Evolutionary conservation across 495 filamentous ascomycete species (phyloP).

Genomic region (Trichoderma parareesei): DNA sequence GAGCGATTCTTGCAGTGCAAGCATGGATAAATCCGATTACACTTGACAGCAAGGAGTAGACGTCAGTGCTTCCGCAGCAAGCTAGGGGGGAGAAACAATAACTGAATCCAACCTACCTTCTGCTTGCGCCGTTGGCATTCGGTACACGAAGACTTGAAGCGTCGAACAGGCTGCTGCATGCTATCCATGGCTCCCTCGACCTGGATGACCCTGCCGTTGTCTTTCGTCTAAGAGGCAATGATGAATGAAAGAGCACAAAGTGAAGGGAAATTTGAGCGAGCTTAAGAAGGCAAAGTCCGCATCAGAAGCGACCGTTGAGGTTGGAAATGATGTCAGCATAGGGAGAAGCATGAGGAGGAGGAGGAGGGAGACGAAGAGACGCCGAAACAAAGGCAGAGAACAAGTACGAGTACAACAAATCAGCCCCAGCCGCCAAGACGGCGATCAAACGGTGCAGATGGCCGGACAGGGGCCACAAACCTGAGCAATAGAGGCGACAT

Average conservation of each 20-base stretch:
- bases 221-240: neutral
- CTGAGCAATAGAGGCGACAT: too few relatives aligned
- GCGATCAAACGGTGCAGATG: conserved; percentile 1
- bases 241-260: neutral
- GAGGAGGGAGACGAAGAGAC: neutral
- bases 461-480: neutral
- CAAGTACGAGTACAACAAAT: neutral
- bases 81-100: too few relatives aligned
- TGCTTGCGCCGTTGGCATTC: conserved; percentile 38
- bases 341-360: neutral
- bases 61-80: neutral
- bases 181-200: neutral
- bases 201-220: neutral
- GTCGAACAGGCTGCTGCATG: neutral
- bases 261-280: too few relatives aligned
- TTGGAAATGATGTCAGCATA: too few relatives aligned
- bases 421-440: neutral
- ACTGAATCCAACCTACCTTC: conserved; percentile 22
- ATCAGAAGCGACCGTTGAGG: too few relatives aligned
- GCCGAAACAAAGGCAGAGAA: neutral
- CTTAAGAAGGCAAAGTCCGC: too few relatives aligned
- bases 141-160: neutral
- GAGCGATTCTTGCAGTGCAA: conserved; percentile 34
- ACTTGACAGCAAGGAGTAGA: conserved; percentile 22
- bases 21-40: conserved; percentile 37